Evolutionary conservation across 371 early-diverging fungal genomes (phyloP).

Genomic region (Mucor racemosus): DNA sequence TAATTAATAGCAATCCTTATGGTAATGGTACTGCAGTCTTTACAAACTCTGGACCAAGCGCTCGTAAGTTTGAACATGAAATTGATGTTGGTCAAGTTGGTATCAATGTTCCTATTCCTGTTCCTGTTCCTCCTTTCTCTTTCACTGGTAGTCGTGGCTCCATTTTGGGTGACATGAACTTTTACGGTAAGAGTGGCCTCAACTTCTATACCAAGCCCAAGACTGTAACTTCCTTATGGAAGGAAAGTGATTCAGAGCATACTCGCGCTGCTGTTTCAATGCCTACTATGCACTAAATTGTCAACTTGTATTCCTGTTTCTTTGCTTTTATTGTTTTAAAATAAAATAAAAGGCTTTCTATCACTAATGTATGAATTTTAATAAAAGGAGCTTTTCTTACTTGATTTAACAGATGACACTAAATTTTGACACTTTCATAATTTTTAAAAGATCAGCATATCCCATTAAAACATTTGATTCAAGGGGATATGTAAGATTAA

Average conservation of each 20-base stretch:
- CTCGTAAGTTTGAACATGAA: slow-evolving; percentile 89
- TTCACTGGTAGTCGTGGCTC: slow-evolving; percentile 95
- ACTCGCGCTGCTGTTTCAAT: slow-evolving; percentile 74
- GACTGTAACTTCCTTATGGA: slow-evolving; percentile 95
- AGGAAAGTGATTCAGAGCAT: slow-evolving; percentile 78
- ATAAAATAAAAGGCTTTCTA: too few relatives aligned
- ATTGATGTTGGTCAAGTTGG: slow-evolving; percentile 94
- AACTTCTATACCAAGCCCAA: slow-evolving; percentile 93
- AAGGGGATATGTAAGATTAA: too few relatives aligned
- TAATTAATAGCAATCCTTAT: slow-evolving; percentile 92
- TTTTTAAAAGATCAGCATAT: too few relatives aligned
- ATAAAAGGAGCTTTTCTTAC: too few relatives aligned
- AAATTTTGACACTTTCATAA: too few relatives aligned
- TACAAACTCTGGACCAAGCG: slow-evolving; percentile 89
- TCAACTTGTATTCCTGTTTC: too few relatives aligned
- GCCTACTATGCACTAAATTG: slow-evolving; percentile 71
- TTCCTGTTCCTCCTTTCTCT: slow-evolving; percentile 97
- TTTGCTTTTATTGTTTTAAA: too few relatives aligned
- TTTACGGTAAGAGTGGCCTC: slow-evolving; percentile 85
- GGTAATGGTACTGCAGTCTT: slow-evolving; percentile 97
- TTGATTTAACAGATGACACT: too few relatives aligned
- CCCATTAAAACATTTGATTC: too few relatives aligned
- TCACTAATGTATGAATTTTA: too few relatives aligned
- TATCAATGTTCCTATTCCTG: slow-evolving; percentile 95
- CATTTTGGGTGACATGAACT: slow-evolving; percentile 95